Evolutionary conservation across 2,329 filamentous ascomycete genomes (phyloP).

Genomic region (Fusarium keratoplasticum): DNA sequence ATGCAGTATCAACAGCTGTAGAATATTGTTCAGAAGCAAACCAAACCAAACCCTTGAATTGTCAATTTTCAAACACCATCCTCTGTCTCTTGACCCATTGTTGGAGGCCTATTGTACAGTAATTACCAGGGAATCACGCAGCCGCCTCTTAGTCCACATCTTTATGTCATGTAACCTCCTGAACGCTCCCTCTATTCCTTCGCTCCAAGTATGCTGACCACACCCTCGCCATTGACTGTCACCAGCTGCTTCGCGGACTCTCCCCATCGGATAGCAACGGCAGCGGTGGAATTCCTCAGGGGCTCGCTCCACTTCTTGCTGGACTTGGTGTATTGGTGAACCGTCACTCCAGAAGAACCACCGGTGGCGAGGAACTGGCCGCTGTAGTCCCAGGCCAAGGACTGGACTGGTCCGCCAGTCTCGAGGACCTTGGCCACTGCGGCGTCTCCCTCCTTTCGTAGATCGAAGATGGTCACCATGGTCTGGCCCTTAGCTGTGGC

Average conservation of each 20-base stretch:
- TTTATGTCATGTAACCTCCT: slow-evolving; percentile 18
- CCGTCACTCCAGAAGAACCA: slow-evolving; percentile 82
- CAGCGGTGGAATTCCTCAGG: slow-evolving; percentile 79
- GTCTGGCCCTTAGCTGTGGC: slow-evolving; percentile 82
- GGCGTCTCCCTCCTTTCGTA: slow-evolving; percentile 89
- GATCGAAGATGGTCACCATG: slow-evolving; percentile 87
- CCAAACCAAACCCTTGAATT: slow-evolving; percentile 27
- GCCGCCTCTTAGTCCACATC: slow-evolving; percentile 1
- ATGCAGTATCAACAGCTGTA: background rate
- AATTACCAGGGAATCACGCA: slow-evolving; percentile 30
- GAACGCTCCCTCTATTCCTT: slow-evolving; percentile 54
- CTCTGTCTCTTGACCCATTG: slow-evolving; percentile 30
- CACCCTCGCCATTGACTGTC: slow-evolving; percentile 79
- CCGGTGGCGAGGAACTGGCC: slow-evolving; percentile 90
- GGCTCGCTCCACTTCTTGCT: slow-evolving; percentile 91
- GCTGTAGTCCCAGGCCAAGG: slow-evolving; percentile 91
- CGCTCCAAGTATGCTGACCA: slow-evolving; percentile 75
- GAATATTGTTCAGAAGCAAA: slow-evolving; percentile 5
- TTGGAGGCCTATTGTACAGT: slow-evolving; percentile 36
- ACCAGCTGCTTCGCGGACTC: slow-evolving; percentile 79
- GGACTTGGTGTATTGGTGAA: slow-evolving; percentile 90
- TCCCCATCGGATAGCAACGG: slow-evolving; percentile 83
- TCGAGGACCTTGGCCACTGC: slow-evolving; percentile 87
- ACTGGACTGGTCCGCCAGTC: slow-evolving; percentile 80
- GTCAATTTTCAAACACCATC: slow-evolving; percentile 40